Evolutionary conservation across 257 asterid species (phyloP), one percentile per base, ranked within the genome.

Genomic region (Henckelia pumila): DNA sequence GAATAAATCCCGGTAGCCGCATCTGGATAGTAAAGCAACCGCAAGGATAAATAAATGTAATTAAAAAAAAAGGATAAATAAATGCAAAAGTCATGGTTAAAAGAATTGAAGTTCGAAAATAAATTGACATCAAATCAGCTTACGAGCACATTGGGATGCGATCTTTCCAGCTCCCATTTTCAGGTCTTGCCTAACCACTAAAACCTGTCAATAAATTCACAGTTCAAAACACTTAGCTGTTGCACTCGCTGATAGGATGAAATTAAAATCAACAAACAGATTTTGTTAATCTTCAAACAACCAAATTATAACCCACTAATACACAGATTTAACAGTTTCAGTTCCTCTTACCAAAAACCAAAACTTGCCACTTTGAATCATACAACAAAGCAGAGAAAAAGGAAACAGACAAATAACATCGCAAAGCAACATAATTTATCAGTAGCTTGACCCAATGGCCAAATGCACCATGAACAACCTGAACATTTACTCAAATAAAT

Each of bases 111-210:
- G 24, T 7, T 49, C 65, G 33, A 49, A 71, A 63, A 70, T 67
- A 21, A 25, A 62, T 24, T 55, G 47, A 72, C 37, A 67, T 26
- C 61, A 64, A 68, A 60, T 30, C 66, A 79, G 55, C 96, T 78
- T 82, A 94, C 99, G 99, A 66, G 99, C 97, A 85, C 99, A 94
- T 77, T 94, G 99, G 49, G 99, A 94, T 61, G 99, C 99, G 24
- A 91, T 83, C 77, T 91, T 94, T 56, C 99, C 97, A 7, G 86
- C 68, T 71, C 97, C 96, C 97, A 94, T 94, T 80, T 87, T 91
- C 82, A 94, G 75, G 83, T 94, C 97, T 78, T 86, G 95, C 76
- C 99, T 88, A 72, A 94, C 99, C 24, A 94, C 96, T 73, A 94
- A 87, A 32, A 94, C 97, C 97, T 94, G 82, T 65, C 21, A 76